Conservation (phyloP, 345 rosid genomes). For the Combretum micranthum region DNA sequence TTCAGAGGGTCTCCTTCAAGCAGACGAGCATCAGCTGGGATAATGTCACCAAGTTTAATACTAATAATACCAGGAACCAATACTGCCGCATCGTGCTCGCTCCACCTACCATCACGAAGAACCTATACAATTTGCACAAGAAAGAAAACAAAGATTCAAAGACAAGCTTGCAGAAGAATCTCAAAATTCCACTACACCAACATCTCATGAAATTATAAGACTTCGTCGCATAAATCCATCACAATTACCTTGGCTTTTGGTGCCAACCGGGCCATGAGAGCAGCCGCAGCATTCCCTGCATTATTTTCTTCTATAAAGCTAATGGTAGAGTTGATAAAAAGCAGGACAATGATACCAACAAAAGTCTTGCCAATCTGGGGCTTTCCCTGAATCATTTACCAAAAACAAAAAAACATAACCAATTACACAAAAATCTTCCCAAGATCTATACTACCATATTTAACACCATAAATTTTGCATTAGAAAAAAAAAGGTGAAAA, state of each 20-base stretch:
- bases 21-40: constrained; percentile 97
- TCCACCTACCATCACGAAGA: constrained; percentile 96
- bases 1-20: constrained; percentile 95
- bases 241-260: constrained; percentile 81
- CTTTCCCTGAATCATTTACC: constrained; percentile 46
- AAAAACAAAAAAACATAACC: constrained; percentile 5
- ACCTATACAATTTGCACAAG: constrained; percentile 30
- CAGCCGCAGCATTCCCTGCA: constrained; percentile 98
- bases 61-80: constrained; percentile 90
- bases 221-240: neutral
- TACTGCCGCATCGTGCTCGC: constrained; percentile 80
- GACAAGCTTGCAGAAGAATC: neutral
- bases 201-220: neutral
- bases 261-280: constrained; percentile 96
- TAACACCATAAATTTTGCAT: no score
- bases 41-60: constrained; percentile 87
- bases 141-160: neutral
- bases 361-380: constrained; percentile 99
- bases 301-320: constrained; percentile 96
- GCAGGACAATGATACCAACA: constrained; percentile 86
- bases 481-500: neutral
- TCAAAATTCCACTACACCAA: neutral
- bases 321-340: constrained; percentile 89
- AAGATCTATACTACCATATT: no score
- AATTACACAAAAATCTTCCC: neutral